Conservation (phyloP, 331 rosid species). For the Prunus yedoensis region DNA sequence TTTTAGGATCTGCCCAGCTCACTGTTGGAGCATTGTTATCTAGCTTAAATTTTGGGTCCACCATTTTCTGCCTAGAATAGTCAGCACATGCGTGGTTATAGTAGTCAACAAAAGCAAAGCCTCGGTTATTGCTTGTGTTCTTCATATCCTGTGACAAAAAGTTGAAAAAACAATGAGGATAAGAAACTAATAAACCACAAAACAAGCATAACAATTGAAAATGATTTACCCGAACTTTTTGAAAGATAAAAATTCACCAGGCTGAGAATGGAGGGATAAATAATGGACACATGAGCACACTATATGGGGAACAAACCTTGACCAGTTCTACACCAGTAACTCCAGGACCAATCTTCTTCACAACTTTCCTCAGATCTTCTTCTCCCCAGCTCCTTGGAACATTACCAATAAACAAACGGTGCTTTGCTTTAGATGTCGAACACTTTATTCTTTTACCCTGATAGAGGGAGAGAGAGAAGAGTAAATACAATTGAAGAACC, state of each 20-base stretch:
- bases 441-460: slow-evolving; percentile 87
- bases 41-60: slow-evolving; percentile 77
- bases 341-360: slow-evolving; percentile 81
- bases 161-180: slow-evolving; percentile 14
- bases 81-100: slow-evolving; percentile 95
- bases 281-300: slow-evolving; percentile 1
- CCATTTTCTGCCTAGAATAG: slow-evolving; percentile 85
- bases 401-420: slow-evolving; percentile 93
- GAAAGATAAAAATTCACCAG: background rate
- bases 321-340: slow-evolving; percentile 80
- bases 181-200: background rate
- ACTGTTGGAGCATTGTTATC: slow-evolving; percentile 90
- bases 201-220: background rate
- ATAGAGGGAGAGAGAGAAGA: slow-evolving; percentile 15
- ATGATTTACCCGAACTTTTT: background rate
- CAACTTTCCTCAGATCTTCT: slow-evolving; percentile 75
- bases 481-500: slow-evolving; percentile 11
- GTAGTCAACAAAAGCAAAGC: slow-evolving; percentile 93
- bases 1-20: slow-evolving; percentile 99
- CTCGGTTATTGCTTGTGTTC: slow-evolving; percentile 76
- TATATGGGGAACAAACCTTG: slow-evolving; percentile 51
- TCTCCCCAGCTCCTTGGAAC: slow-evolving; percentile 93
- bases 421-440: slow-evolving; percentile 91
- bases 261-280: background rate
- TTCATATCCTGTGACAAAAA: slow-evolving; percentile 72